Evolutionary conservation across 2,329 filamentous ascomycete species (phyloP), one percentile per base, ranked within the genome.

Genomic region (Fusarium equiseti): DNA sequence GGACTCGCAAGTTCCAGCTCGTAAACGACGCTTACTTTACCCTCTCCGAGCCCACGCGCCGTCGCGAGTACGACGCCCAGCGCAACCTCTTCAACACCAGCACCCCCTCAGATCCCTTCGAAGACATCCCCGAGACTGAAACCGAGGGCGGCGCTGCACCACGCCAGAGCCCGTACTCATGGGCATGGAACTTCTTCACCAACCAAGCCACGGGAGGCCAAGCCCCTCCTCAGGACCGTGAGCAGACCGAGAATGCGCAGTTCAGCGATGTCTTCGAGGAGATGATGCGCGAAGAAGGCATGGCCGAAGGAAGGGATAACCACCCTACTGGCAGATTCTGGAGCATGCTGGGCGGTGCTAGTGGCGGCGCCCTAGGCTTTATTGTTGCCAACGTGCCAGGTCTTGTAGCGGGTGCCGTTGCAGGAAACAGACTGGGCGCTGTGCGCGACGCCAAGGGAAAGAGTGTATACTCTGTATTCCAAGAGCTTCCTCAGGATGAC

Each of bases 11-110:
- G 78, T 97, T 97, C 84, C 94, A 97, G 80, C 89, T 92, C 71
- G 92, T 97, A 76, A 97, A 97, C 83, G 94, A 97, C 77, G 94
- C 94, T 68, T 97, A 97, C 85, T 97, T 93, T 80, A 95, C 93
- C 1, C 90, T 98, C 29, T 97, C 93, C 0, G 95, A 98, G 79
- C 78, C 90, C 11, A 82, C 85, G 0, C 89, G 95, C 29, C 90
- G 95, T 56, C 87, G 89, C 66, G 94, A 97, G 64, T 98, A 98
- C 82, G 95, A 98, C 77, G 85, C 88, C 56, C 89, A 94, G 63
- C 80, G 81, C 46, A 77, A 73, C 29, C 72, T 81, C 43, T 81
- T 79, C 68, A 73, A 73, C 42, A 71, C 67, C 12, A 63, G 76
- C 40, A 74, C 76, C 10, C 71, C 73, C 77, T 54, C 75, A 10